These are phyloP conservation scores for Aspergillus fructus DNA, from an alignment of 2,329 filamentous ascomycete species.

Conservation along the genomic window DNA sequence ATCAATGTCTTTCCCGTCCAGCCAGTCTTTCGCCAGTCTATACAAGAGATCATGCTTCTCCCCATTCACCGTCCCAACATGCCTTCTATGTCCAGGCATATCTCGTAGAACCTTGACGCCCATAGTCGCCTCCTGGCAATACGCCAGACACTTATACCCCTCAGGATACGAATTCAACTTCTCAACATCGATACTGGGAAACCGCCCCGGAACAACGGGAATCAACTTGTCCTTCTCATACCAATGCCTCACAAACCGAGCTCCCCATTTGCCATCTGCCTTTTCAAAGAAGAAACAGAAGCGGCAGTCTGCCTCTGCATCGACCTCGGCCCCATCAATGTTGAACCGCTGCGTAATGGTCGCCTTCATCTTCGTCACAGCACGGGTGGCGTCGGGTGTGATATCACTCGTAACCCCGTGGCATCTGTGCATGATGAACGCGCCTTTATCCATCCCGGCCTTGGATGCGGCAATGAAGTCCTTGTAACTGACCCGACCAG, in stretches of 20 bases:
- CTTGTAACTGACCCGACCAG: slow-evolving; percentile 41
- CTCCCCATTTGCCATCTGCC: slow-evolving; percentile 42
- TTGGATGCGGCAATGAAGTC: slow-evolving; percentile 53
- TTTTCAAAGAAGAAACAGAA: slow-evolving; percentile 51
- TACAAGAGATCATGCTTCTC: slow-evolving; percentile 50
- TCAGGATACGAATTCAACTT: slow-evolving; percentile 42
- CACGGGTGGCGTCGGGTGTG: slow-evolving; percentile 37
- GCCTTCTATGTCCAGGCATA: slow-evolving; percentile 47
- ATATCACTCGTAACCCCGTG: slow-evolving; percentile 48
- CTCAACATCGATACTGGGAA: slow-evolving; percentile 43
- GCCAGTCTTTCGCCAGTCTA: slow-evolving; percentile 44
- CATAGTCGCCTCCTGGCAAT: slow-evolving; percentile 47
- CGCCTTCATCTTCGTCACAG: slow-evolving; percentile 53
- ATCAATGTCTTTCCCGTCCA: slow-evolving; percentile 40
- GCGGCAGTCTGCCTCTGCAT: slow-evolving; percentile 49
- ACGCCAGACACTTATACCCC: slow-evolving; percentile 48
- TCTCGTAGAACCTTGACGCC: slow-evolving; percentile 45
- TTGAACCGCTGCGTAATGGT: slow-evolving; percentile 52
- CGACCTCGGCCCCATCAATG: slow-evolving; percentile 43
- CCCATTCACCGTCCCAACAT: slow-evolving; percentile 34
- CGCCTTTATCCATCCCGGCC: slow-evolving; percentile 51
- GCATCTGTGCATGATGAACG: slow-evolving; percentile 58
- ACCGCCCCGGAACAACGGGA: slow-evolving; percentile 43
- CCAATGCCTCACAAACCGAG: slow-evolving; percentile 49
- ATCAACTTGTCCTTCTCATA: slow-evolving; percentile 56